Evolutionary conservation across 805 yeast genomes (phyloP).

Genomic region (Clavispora santaluciae): DNA sequence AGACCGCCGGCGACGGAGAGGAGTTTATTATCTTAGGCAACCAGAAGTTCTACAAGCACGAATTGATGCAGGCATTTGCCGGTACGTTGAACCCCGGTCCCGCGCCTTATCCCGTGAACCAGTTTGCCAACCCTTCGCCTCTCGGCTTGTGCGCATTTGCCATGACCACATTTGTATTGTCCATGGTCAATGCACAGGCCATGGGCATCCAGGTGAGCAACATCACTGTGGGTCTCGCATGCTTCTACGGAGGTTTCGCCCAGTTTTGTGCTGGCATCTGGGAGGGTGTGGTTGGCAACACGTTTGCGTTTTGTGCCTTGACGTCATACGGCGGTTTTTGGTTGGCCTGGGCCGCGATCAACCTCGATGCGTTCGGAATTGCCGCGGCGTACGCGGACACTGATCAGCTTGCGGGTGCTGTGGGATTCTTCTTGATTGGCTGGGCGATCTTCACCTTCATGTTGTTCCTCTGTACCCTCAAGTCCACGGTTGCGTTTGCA

Average conservation of each 20-base stretch:
- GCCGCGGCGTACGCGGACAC: slow-evolving; percentile 36
- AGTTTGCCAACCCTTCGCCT: slow-evolving; percentile 36
- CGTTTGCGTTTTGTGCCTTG: slow-evolving; percentile 16
- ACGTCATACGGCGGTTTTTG: slow-evolving; percentile 56
- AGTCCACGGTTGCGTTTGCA: slow-evolving; percentile 35
- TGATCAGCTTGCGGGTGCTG: slow-evolving; percentile 25
- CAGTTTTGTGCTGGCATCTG: slow-evolving; percentile 18
- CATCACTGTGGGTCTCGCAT: slow-evolving; percentile 15
- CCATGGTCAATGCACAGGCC: slow-evolving; percentile 17
- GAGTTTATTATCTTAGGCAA: slow-evolving; percentile 30
- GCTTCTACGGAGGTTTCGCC: slow-evolving; percentile 17
- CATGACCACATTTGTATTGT: slow-evolving; percentile 17
- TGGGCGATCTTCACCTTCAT: slow-evolving; percentile 40
- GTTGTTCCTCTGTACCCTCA: slow-evolving; percentile 31
- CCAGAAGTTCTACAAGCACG: slow-evolving; percentile 27
- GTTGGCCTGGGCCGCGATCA: slow-evolving; percentile 59
- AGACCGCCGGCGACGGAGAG: slow-evolving; percentile 28
- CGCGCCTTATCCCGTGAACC: slow-evolving; percentile 43
- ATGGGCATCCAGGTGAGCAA: slow-evolving; percentile 15
- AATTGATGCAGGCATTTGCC: slow-evolving; percentile 35
- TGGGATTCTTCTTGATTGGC: slow-evolving; percentile 34
- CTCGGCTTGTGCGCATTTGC: slow-evolving; percentile 18
- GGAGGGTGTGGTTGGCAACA: slow-evolving; percentile 17
- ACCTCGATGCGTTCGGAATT: slow-evolving; percentile 58
- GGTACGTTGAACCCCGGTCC: slow-evolving; percentile 33